These are phyloP conservation scores for Thoreauomyces humboldtii DNA, from an alignment of 192 early-diverging fungal genomes.

Conservation along the genomic window DNA sequence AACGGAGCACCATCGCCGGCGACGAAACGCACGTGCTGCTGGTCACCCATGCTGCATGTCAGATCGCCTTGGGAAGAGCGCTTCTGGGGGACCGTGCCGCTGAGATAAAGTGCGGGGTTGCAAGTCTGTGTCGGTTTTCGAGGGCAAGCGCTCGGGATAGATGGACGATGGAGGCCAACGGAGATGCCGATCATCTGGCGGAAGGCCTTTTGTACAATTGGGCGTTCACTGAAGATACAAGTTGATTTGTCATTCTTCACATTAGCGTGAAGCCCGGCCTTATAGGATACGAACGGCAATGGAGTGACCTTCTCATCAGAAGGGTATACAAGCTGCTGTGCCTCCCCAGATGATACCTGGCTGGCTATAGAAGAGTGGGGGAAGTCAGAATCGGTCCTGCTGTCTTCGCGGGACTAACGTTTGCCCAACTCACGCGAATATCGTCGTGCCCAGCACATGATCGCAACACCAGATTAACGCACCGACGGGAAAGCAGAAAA, in stretches of 20 bases:
- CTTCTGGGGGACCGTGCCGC: constrained; percentile 1
- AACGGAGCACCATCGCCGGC: too few relatives aligned
- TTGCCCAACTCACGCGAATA: too few relatives aligned
- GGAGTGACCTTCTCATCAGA: too few relatives aligned
- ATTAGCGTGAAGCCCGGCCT: too few relatives aligned
- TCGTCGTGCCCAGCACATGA: too few relatives aligned
- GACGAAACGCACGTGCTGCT: constrained; percentile 17
- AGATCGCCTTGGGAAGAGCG: constrained; percentile 19
- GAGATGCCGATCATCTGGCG: constrained; percentile 6
- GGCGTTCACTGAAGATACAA: constrained; percentile 21
- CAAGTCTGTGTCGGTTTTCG: constrained; percentile 9
- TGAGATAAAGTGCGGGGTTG: constrained; percentile 24
- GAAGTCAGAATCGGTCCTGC: too few relatives aligned
- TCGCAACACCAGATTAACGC: neutral
- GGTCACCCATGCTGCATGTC: constrained; percentile 29
- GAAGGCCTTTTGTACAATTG: constrained; percentile 24
- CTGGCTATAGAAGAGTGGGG: too few relatives aligned
- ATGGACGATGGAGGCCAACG: constrained; percentile 19
- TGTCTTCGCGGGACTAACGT: too few relatives aligned
- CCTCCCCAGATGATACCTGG: too few relatives aligned
- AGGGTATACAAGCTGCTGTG: too few relatives aligned
- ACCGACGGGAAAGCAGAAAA: constrained; percentile 4
- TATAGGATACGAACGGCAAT: too few relatives aligned
- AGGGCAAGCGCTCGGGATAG: neutral
- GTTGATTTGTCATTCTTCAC: too few relatives aligned